Conservation (phyloP, 148 eudicot genomes). For the Tetragonia tetragonoides region DNA sequence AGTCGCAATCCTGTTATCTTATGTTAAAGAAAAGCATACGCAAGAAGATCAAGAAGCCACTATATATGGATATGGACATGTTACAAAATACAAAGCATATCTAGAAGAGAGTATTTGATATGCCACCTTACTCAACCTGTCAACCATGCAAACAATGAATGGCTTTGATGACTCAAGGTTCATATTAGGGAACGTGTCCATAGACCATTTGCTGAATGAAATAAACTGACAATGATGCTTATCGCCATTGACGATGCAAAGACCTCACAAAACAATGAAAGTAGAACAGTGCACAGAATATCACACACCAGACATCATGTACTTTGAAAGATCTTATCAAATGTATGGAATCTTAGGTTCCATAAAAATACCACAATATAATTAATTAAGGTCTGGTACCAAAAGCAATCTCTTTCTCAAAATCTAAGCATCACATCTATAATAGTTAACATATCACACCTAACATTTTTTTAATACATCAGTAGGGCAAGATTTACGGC, state of each 20-base stretch:
- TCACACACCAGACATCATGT: neutral
- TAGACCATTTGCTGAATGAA: neutral
- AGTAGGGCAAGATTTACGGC: too few relatives aligned
- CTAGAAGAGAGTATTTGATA: neutral
- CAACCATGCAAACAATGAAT: too few relatives aligned
- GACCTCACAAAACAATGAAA: neutral
- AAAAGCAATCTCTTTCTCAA: too few relatives aligned
- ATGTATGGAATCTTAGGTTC: neutral
- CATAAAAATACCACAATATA: too few relatives aligned
- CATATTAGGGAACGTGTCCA: neutral
- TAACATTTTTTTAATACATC: too few relatives aligned
- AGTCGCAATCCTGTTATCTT: slow-evolving; percentile 64
- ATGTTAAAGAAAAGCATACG: slow-evolving; percentile 47
- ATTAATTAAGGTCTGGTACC: too few relatives aligned
- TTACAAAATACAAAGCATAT: neutral
- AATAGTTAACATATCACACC: too few relatives aligned
- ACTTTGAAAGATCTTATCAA: neutral
- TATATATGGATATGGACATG: neutral
- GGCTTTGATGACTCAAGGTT: too few relatives aligned
- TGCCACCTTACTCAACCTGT: neutral
- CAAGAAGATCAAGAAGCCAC: neutral
- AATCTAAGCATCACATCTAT: too few relatives aligned
- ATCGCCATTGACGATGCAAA: neutral
- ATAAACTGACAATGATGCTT: neutral
- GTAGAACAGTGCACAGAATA: neutral